Base-by-base conservation (phyloP, 2,329 filamentous ascomycete species). In the Penicillium thymicola region DNA sequence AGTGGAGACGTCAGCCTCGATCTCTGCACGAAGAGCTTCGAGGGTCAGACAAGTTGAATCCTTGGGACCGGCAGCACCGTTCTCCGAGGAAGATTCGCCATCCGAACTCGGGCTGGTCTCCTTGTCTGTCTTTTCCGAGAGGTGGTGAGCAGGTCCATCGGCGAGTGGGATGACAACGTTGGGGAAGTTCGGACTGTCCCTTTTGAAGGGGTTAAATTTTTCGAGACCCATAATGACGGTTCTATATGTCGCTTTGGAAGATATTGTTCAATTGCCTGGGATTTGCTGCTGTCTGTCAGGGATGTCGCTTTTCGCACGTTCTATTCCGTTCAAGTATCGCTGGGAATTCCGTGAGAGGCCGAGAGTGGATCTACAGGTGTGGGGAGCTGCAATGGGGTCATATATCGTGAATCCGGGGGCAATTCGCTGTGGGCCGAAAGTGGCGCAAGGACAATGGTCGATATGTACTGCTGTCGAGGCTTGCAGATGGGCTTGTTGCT, bases 21-120 rank as follows among this genome's bases (percentile, higher is more conserved):
- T 83, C 66, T 90, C 88, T 56, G 82, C 83, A 62, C 87, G 82
- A 59, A 93, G 75, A 5, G 82, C 82, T 62, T 90, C 88, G 53
- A 93, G 78, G 40, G 86, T 90, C 66, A 89, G 58, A 79, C 57
- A 78, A 72, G 44, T 75, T 66, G 71, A 78, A 71, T 60, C 72
- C 64, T 60, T 59, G 23, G 68, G 68, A 21, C 66, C 62, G 9
- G 61, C 61, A 21, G 71, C 71, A 51, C 76, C 76, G 55, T 72
- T 78, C 43, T 77, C 75, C 40, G 71, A 68, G 36, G 68, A 70
- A 21, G 73, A 63, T 41, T 67, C 59, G 51, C 68, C 57, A 46
- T 73, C 65, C 55, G 71, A 57, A 49, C 70, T 66, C 43, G 69
- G 70, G 57, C 70, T 63, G 43, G 75, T 71, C 52, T 72, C 59